Evolutionary conservation across 352 stramenopile genomes (phyloP).

Genomic region (Pythium rishiriense): DNA sequence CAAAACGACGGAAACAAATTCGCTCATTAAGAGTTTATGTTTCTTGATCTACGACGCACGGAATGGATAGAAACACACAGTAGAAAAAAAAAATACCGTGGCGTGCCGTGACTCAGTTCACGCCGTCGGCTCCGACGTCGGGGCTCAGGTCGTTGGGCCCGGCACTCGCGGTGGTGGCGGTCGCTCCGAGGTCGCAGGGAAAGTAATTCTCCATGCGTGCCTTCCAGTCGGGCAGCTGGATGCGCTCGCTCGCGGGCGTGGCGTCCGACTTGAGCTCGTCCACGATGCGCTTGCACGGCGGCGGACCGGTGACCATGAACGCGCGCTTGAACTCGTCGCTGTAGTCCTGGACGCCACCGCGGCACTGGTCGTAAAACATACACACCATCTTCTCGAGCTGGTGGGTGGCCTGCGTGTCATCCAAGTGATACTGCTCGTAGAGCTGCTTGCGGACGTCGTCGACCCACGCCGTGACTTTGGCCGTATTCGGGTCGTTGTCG

Average conservation of each 20-base stretch:
- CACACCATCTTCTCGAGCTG: slow-evolving; percentile 48
- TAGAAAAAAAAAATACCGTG: background rate
- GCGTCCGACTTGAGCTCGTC: slow-evolving; percentile 25
- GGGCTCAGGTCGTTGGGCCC: background rate
- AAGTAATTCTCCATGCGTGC: slow-evolving; percentile 31
- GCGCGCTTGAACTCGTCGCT: slow-evolving; percentile 36
- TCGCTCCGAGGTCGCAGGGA: slow-evolving; percentile 13
- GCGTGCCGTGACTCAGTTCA: background rate
- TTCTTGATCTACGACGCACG: too few relatives aligned
- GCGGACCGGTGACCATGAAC: slow-evolving; percentile 31
- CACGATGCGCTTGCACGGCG: slow-evolving; percentile 39
- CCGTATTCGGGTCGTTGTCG: slow-evolving; percentile 13
- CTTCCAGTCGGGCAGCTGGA: slow-evolving; percentile 34
- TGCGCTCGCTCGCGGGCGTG: background rate
- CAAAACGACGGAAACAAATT: background rate
- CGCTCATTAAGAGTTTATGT: too few relatives aligned
- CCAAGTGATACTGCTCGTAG: background rate
- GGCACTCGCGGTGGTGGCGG: background rate
- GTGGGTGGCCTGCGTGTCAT: slow-evolving; percentile 6
- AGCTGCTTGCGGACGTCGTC: slow-evolving; percentile 19
- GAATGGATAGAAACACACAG: background rate
- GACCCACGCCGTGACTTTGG: slow-evolving; percentile 22
- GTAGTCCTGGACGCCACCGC: slow-evolving; percentile 41
- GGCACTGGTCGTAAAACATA: slow-evolving; percentile 42
- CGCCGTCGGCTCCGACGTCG: too few relatives aligned